Base-by-base conservation (phyloP, 2,329 filamentous ascomycete genomes). In the Pseudogymnoascus sp. region DNA sequence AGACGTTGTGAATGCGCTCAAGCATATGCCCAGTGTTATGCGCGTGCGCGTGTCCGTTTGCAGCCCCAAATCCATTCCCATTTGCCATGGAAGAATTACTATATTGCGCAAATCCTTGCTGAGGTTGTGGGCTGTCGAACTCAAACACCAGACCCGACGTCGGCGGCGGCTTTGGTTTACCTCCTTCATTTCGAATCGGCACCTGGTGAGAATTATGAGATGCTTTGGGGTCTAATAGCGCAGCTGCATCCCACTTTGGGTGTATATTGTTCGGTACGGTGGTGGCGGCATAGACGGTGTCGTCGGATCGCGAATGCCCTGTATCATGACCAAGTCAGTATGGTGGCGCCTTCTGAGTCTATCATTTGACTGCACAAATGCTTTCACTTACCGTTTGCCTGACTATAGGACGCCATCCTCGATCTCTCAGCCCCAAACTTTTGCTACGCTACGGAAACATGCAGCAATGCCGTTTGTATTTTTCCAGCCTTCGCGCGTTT, bases 1-100 rank as follows among this genome's bases (percentile, higher is more conserved):
- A 82, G 12, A 95, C 83, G 66, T 87, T 86, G 72, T 92, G 90
- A 71, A 92, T 79, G 33, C 85, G 82, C 73, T 95, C 90, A 52
- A 96, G 84, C 76, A 92, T 84, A 25, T 66, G 65, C 13, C 35
- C 42, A 8, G 36, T 58, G 13, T 59, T 61, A 62, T 35, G 35
- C 33, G 12, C 59, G 29, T 31, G 27, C 13, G 61, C 61, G 33
- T 64, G 64, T 39, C 64, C 63, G 62, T 68, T 68, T 27, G 69
- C 60, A 60, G 65, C 65, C 39, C 63, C 65, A 62, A 68, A 69
- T 3, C 64, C 66, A 60, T 66, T 63, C 31, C 64, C 61, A 25
- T 66, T 40, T n/a, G 64, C 60, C 13, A 39, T 27, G 1, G 33
- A 40, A 13, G n/a, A 2, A 15, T 37, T 5, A 40, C 42, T 40